phyloP scores from a whole-genome alignment of 495 filamentous ascomycete genomes.

The Neurospora tetraspora region DNA sequence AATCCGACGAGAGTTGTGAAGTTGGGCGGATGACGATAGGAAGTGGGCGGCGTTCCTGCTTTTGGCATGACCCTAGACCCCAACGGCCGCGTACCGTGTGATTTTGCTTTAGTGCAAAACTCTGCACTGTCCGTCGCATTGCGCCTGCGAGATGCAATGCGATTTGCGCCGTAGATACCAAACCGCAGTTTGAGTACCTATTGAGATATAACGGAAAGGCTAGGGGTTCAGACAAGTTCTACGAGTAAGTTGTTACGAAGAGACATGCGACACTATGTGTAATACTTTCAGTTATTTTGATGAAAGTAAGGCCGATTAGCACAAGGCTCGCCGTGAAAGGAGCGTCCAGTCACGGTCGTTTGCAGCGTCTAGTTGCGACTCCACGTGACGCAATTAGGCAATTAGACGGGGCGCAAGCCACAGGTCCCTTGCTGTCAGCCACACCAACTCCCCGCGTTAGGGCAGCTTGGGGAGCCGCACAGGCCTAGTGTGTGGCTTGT shows the following conservation, averaged over 20 bases:
- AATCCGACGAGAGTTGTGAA: background rate
- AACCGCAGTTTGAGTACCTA: background rate
- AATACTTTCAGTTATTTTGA: background rate
- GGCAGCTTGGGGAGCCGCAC: conserved; percentile 17
- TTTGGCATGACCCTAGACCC: background rate
- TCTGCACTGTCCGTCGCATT: background rate
- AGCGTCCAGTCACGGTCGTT: background rate
- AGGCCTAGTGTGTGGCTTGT: conserved; percentile 15
- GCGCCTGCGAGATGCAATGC: background rate
- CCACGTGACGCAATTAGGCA: background rate
- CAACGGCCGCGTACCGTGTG: background rate
- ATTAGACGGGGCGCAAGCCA: background rate
- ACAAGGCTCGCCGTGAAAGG: background rate
- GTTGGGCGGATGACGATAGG: background rate
- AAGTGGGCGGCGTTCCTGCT: background rate
- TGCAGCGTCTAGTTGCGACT: background rate
- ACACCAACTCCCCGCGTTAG: conserved; percentile 21
- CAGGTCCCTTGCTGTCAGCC: background rate
- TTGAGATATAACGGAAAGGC: background rate
- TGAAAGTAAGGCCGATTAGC: background rate
- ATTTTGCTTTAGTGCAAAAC: background rate
- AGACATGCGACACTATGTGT: background rate
- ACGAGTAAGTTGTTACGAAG: background rate
- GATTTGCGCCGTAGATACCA: background rate
- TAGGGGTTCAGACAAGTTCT: background rate